Percentiles rank a stretch among this genome's conserved stretches.
phyloP scores from a whole-genome alignment of 148 eudicot genomes.

The Chenopodium suecicum region DNA sequence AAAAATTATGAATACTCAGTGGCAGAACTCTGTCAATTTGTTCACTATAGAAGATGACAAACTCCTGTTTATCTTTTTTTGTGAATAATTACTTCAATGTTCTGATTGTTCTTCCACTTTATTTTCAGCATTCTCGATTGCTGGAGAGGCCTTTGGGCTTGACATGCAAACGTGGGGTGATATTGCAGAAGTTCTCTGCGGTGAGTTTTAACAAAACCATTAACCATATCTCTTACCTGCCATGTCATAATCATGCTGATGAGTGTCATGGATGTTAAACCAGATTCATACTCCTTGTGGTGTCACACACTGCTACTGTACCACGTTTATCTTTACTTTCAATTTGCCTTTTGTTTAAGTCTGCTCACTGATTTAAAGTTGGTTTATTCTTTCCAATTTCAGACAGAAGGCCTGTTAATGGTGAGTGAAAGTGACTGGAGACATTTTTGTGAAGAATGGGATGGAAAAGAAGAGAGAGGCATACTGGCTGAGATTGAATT shows the following conservation, averaged over 20 bases:
- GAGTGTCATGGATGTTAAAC: not conserved
- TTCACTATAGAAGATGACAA: not conserved
- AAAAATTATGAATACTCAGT: not conserved
- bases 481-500: constrained; percentile 63
- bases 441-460: constrained; percentile 84
- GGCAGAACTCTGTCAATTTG: not conserved
- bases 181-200: constrained; percentile 58
- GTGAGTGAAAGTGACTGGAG: constrained; percentile 81
- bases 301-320: not conserved
- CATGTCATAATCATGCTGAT: not conserved
- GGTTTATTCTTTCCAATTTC: constrained; percentile 25
- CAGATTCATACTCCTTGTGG: not conserved
- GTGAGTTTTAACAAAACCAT: constrained; percentile 44
- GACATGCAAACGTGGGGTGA: constrained; percentile 60
- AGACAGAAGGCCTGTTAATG: constrained; percentile 74
- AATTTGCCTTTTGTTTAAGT: not conserved
- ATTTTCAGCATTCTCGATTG: constrained; percentile 69
- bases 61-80: not conserved
- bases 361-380: not conserved
- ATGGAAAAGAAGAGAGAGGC: constrained; percentile 54
- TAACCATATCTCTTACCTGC: not conserved
- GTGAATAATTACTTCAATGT: not conserved
- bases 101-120: constrained; percentile 20
- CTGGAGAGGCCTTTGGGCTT: constrained; percentile 77
- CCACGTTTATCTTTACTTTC: constrained; percentile 1